Conservation (phyloP, 2,329 filamentous ascomycete genomes). For the Coniella lustricola region DNA sequence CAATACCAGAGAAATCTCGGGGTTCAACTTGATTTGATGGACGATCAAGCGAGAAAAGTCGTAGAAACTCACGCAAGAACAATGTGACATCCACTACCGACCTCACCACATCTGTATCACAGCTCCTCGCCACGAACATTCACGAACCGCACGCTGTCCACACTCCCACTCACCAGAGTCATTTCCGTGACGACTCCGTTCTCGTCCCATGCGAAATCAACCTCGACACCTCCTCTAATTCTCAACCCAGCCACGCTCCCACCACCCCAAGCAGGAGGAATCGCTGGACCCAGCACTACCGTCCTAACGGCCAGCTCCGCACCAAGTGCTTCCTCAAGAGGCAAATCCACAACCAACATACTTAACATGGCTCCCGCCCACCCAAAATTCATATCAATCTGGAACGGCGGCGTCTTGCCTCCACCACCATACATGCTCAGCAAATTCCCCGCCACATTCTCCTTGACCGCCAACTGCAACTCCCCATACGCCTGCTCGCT, state of each 20-base stretch:
- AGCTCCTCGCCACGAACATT: conserved; percentile 16
- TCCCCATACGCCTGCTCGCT: conserved; percentile 41
- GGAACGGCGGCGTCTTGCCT: conserved; percentile 40
- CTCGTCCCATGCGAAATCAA: conserved; percentile 38
- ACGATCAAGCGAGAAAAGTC: too few relatives aligned
- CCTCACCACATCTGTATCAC: too few relatives aligned
- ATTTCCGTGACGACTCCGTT: conserved; percentile 26
- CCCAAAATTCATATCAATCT: conserved; percentile 55
- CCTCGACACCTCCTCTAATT: conserved; percentile 34
- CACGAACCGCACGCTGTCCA: conserved; percentile 12
- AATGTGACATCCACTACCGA: too few relatives aligned
- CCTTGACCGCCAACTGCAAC: conserved; percentile 38
- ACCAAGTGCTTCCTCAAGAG: conserved; percentile 22
- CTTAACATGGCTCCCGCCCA: conserved; percentile 40
- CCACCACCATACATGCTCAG: conserved; percentile 40
- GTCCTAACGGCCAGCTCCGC: conserved; percentile 20
- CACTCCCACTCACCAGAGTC: conserved; percentile 9
- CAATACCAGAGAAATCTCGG: too few relatives aligned
- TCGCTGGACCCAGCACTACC: conserved; percentile 40
- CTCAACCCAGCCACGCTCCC: conserved; percentile 38
- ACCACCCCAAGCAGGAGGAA: conserved; percentile 35
- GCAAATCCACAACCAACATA: conserved; percentile 46
- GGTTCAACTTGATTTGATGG: too few relatives aligned
- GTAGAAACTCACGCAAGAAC: too few relatives aligned
- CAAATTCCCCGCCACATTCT: conserved; percentile 44